Base-by-base conservation (phyloP, 768 basidiomycete genomes). In the Kwoniella europaea region DNA sequence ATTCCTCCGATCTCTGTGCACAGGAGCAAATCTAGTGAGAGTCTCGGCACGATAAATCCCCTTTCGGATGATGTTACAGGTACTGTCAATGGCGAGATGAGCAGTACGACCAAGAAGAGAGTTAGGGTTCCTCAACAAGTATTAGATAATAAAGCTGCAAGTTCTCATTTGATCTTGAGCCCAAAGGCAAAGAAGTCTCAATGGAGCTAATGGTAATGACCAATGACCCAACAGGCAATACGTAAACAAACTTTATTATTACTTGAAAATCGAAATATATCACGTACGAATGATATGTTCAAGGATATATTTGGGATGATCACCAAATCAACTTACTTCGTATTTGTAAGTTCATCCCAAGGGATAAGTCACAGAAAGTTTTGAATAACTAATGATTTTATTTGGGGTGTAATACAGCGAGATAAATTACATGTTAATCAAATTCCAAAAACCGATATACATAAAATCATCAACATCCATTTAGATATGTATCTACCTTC, bases 251-350 rank as follows among this genome's bases (percentile, higher is more conserved):
- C 76, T 20, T 54, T 80, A 56, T 63, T 75, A 4, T 24, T 76
- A 29, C 68, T 83, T 44, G 80, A 80, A 46, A 50, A 65, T 4
- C 50, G 79, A 16, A 75, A 72, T 20, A 66, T 73, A n/a, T 18
- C 69, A 3, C 64, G 82, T 42, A 68, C 73, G 2, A 76, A 83
- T 57, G 76, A 72, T 12, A 29, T 68, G 50, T 83, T 83, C 75
- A 81, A 80, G 61, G 82, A 83, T 53, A 68, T 81, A 42, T 83
- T 83, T 54, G 74, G 69, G 2, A 78, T 80, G 69, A 71, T 74
- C 4, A 83, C 76, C 24, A 81, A 79, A 62, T 80, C 80, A 9
- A 69, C 74, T 12, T 73, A 71, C 42, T 83, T 83, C 68, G 80
- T 75, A 10, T 76, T 83, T 60, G 82, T 83, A 46, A 74, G 82